Conservation (phyloP, 1,139 yeast genomes). For the Geotrichum carabidarum region DNA sequence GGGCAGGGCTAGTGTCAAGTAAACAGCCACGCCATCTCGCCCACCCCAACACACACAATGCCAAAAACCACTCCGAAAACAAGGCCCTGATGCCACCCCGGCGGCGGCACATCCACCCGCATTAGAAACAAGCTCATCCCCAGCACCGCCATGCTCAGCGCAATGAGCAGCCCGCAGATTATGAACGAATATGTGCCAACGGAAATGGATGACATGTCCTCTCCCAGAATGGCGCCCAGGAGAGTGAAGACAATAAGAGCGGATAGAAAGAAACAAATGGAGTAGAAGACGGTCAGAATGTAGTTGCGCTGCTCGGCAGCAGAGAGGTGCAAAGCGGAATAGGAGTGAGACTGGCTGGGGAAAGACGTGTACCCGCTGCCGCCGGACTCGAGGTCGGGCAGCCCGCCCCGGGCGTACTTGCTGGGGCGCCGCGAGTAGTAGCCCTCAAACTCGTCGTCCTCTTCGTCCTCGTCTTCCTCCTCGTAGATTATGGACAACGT, state of each 20-base stretch:
- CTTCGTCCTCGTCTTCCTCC: conserved; percentile 22
- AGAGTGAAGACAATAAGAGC: conserved; percentile 46
- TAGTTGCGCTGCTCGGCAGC: conserved; percentile 42
- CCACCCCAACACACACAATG: conserved; percentile 44
- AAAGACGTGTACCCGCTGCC: not conserved
- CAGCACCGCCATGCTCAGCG: conserved; percentile 37
- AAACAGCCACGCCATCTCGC: conserved; percentile 40
- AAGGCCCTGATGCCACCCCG: conserved; percentile 39
- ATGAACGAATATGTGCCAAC: conserved; percentile 25
- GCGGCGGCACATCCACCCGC: conserved; percentile 35
- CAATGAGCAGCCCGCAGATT: conserved; percentile 36
- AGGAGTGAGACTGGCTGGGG: not conserved
- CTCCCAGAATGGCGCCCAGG: conserved; percentile 43
- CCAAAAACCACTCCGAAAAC: conserved; percentile 39
- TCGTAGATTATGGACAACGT: conserved; percentile 13
- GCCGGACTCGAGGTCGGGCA: not conserved
- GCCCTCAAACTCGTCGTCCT: conserved; percentile 20
- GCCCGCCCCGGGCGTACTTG: not conserved
- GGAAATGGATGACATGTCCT: conserved; percentile 30
- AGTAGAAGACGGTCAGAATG: conserved; percentile 46
- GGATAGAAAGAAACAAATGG: conserved; percentile 42
- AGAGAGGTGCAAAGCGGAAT: not conserved
- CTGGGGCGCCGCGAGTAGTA: conserved; percentile 7
- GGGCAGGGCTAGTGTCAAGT: not conserved
- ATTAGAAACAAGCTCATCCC: conserved; percentile 41